Conservation (phyloP, 208 protist genomes). For the Lotmaria passim region DNA sequence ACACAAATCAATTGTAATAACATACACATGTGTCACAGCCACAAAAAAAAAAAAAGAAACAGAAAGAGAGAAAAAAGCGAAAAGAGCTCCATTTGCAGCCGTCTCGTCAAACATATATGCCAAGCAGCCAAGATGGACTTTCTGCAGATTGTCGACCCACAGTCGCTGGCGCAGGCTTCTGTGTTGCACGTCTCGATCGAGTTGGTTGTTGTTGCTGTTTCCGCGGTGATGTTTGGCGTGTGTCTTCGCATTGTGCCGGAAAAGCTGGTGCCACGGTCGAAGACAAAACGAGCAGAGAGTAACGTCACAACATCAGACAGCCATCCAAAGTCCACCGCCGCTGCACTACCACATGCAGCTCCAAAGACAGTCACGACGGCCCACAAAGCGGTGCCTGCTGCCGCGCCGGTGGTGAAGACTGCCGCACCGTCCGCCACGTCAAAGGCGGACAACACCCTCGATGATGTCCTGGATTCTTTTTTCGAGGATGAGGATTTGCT, state of each 20-base stretch:
- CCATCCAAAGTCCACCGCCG: background rate
- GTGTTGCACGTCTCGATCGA: slow-evolving; percentile 22
- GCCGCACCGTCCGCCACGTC: background rate
- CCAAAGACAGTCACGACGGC: background rate
- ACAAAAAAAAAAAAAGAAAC: too few relatives aligned
- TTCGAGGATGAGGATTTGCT: slow-evolving; percentile 43
- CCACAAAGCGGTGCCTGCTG: background rate
- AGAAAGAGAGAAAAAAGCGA: too few relatives aligned
- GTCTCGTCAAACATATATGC: background rate
- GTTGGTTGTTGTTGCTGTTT: slow-evolving; percentile 17
- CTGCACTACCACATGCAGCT: background rate
- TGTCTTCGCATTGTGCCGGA: slow-evolving; percentile 31
- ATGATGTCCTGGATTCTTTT: slow-evolving; percentile 45
- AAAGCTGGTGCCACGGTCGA: slow-evolving; percentile 22
- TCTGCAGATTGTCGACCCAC: slow-evolving; percentile 35
- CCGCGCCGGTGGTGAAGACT: background rate
- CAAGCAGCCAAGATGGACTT: slow-evolving; percentile 32
- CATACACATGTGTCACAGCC: too few relatives aligned
- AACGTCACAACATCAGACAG: too few relatives aligned
- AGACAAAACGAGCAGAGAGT: background rate
- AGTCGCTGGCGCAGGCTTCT: slow-evolving; percentile 12
- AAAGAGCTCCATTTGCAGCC: background rate
- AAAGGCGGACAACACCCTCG: slow-evolving; percentile 22
- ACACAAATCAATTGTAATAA: too few relatives aligned
- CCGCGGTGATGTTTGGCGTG: slow-evolving; percentile 31